Evolutionary conservation across 345 rosid species (phyloP), one percentile per base, ranked within the genome.

Genomic region (Rhodamnia argentea): DNA sequence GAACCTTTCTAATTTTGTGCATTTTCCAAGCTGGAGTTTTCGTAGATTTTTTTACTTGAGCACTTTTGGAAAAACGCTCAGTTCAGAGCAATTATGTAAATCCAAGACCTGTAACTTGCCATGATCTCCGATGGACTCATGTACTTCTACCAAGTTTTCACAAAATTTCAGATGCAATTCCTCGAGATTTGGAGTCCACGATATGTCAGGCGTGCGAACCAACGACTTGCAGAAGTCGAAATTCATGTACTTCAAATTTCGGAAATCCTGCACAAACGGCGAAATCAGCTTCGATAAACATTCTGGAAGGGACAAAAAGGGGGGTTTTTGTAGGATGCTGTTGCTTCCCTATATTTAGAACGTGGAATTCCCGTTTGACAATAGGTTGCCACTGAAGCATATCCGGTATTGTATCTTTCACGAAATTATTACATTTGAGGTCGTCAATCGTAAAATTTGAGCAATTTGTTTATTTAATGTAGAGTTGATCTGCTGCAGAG

Each of bases 201-300:
- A 60, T 5, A 60, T 9, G 5, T 60, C 70, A 0, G 37, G 18
- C 4, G 13, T n/a, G 13, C 0, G 0, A 27, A 27, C 37, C 0
- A 60, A 1, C 1, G 5, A 27, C 1, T 60, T 37, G 3, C 74
- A 27, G 0, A n/a, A 2, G 6, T 0, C 13, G 20, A 60, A 27
- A 60, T 6, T 60, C 13, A 60, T 27, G 74, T 13, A 60, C 20
- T 60, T 60, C 74, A 60, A n/a, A 2, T 60, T 4, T 60, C 13
- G 37, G 37, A 60, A 60, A 18, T 13, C 74, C 74, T 60, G 37
- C 37, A n/a, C 13, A 59, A 59, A n/a, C 37, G 27, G 1, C 5
- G 2, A 60, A 60, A 60, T 37, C 40, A 37, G 40, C 40, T 37
- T 37, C 3, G 40, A 37, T 37, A 37, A 3, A 37, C 40, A 37